Evolutionary conservation across 2,329 filamentous ascomycete species (phyloP).

Genomic region (Curvularia sp.): DNA sequence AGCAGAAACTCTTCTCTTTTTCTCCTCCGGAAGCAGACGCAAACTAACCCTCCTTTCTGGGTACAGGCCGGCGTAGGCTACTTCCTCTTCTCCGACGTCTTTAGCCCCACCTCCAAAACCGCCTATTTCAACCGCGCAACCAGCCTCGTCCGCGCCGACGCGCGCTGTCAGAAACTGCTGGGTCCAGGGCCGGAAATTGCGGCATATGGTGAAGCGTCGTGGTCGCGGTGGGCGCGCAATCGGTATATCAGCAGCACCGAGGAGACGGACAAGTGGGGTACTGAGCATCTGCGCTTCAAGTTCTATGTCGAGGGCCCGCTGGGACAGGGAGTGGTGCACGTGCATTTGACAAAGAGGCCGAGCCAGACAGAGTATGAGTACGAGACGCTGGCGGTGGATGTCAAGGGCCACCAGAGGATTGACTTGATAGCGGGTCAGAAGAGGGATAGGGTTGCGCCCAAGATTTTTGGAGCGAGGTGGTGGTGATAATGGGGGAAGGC

Average conservation of each 20-base stretch:
- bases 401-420: constrained; percentile 67
- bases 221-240: constrained; percentile 78
- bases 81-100: constrained; percentile 48
- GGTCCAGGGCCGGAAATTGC: constrained; percentile 76
- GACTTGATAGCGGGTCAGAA: constrained; percentile 43
- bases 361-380: constrained; percentile 76
- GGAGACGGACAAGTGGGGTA: constrained; percentile 74
- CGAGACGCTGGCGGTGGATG: constrained; percentile 78
- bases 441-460: constrained; percentile 39
- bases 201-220: constrained; percentile 81
- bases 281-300: constrained; percentile 82
- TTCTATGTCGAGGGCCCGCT: constrained; percentile 83
- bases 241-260: constrained; percentile 67
- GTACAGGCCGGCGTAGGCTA: constrained; percentile 71
- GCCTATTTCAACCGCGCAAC: constrained; percentile 88
- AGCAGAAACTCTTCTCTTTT: background rate
- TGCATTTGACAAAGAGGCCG: constrained; percentile 76
- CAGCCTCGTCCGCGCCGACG: constrained; percentile 75
- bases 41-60: background rate
- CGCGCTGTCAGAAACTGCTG: constrained; percentile 73
- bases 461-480: constrained; percentile 49
- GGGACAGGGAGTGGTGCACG: constrained; percentile 73
- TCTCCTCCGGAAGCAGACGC: background rate
- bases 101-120: constrained; percentile 75
- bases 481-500: constrained; percentile 28